Conservation (phyloP, 1,139 yeast genomes). For the Arxiozyma slooffiae region DNA sequence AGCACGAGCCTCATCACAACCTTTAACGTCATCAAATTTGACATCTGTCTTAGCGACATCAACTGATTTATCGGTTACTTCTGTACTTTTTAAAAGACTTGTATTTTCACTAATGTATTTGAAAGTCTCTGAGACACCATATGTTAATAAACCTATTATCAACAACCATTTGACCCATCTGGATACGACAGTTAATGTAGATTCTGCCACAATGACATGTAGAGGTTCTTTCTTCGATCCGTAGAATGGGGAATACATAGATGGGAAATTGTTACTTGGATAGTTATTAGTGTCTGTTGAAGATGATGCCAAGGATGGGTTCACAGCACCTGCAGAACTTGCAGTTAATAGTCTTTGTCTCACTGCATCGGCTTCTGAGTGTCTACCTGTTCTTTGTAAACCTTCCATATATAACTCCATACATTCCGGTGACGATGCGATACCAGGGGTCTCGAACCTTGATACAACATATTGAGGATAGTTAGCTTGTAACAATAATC, state of each 20-base stretch:
- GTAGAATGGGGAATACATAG: conserved; percentile 29
- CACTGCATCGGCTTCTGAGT: conserved; percentile 57
- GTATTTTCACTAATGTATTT: conserved; percentile 79
- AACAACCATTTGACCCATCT: conserved; percentile 87
- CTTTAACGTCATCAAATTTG: conserved; percentile 85
- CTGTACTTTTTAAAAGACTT: conserved; percentile 67
- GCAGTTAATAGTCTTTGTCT: conserved; percentile 28
- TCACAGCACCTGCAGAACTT: conserved; percentile 28
- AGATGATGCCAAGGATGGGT: conserved; percentile 24
- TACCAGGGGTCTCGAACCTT: conserved; percentile 84
- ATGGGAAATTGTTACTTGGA: conserved; percentile 24
- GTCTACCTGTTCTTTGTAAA: conserved; percentile 63
- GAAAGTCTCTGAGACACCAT: conserved; percentile 67
- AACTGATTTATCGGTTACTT: conserved; percentile 63
- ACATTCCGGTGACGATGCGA: conserved; percentile 72
- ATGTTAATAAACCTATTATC: conserved; percentile 63
- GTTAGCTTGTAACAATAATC: conserved; percentile 57
- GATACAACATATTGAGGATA: conserved; percentile 91
- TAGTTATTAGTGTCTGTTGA: conserved; percentile 14
- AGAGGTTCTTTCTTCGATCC: conserved; percentile 54
- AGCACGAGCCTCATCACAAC: conserved; percentile 96
- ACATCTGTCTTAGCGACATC: conserved; percentile 85
- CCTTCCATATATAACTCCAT: conserved; percentile 72
- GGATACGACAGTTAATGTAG: conserved; percentile 63
- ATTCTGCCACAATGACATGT: conserved; percentile 83